Evolutionary conservation across 768 basidiomycete species (phyloP).

Genomic region (Pisolithus albus): DNA sequence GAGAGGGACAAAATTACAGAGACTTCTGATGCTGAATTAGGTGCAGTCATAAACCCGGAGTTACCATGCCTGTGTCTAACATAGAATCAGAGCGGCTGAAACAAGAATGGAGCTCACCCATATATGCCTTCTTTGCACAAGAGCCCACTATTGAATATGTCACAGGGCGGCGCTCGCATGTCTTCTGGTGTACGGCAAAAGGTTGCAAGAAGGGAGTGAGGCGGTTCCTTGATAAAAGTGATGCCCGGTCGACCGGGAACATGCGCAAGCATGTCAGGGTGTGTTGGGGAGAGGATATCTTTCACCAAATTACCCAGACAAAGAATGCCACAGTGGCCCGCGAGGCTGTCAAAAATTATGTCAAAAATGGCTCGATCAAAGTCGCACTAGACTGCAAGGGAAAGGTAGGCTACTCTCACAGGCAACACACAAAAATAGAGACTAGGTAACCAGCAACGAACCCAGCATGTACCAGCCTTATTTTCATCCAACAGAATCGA

Average conservation of each 20-base stretch:
- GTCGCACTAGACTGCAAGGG: not conserved
- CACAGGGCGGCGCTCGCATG: slow-evolving; percentile 8
- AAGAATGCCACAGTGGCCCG: not conserved
- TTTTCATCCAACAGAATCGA: slow-evolving; percentile 10
- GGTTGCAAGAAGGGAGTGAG: slow-evolving; percentile 13
- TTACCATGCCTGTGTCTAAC: not conserved
- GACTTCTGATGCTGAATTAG: not conserved
- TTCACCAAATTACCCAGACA: not conserved
- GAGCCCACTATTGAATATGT: not conserved
- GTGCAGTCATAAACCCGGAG: not conserved
- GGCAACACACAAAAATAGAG: slow-evolving; percentile 16
- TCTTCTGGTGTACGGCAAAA: slow-evolving; percentile 21
- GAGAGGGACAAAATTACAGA: not conserved
- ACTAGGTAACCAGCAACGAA: not conserved
- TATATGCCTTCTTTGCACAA: not conserved
- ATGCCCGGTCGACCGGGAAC: slow-evolving; percentile 25
- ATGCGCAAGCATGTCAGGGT: slow-evolving; percentile 2
- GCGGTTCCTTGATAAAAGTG: slow-evolving; percentile 18
- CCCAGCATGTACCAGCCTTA: not conserved
- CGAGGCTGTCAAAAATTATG: not conserved
- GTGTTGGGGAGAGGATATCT: not conserved
- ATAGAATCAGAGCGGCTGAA: not conserved
- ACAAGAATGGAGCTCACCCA: not conserved
- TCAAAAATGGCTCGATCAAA: slow-evolving; percentile 12
- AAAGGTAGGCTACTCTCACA: slow-evolving; percentile 16